These are phyloP conservation scores for Sphagnum contortum DNA, from an alignment of 225 moss, liverwort and hornwort genomes.

Conservation along the genomic window DNA sequence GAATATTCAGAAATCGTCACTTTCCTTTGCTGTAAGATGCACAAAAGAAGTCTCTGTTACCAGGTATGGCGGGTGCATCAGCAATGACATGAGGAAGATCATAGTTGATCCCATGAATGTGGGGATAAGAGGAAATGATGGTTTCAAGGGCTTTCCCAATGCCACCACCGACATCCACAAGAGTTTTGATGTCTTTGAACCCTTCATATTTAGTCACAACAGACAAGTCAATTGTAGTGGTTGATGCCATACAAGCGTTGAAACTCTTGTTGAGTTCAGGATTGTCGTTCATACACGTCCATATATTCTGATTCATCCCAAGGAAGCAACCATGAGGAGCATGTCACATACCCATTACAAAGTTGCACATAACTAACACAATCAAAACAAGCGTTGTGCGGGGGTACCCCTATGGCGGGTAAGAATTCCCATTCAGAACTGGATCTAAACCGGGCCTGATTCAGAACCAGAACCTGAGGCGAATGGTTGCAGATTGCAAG, in stretches of 20 bases:
- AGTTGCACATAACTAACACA: too few species aligned
- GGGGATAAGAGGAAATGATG: constrained; percentile 4
- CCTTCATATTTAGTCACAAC: constrained; percentile 11
- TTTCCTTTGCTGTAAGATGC: neutral
- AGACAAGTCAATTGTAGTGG: neutral
- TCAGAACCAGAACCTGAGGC: too few species aligned
- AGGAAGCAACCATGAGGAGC: too few species aligned
- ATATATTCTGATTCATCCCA: neutral
- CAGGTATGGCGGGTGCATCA: constrained; percentile 7
- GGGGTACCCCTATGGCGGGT: too few species aligned
- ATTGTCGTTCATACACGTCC: neutral
- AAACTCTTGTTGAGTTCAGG: constrained; percentile 3
- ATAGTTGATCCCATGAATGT: constrained; percentile 19
- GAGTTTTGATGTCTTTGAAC: constrained; percentile 11
- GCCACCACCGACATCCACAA: constrained; percentile 27
- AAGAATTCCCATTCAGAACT: too few species aligned
- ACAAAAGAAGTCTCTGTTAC: neutral
- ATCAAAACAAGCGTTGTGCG: too few species aligned
- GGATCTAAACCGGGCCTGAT: too few species aligned
- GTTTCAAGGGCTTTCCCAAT: neutral
- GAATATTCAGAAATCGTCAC: too few species aligned
- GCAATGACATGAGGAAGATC: constrained; percentile 14
- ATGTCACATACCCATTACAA: too few species aligned
- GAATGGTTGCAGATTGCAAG: too few species aligned
- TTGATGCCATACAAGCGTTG: constrained; percentile 4